Evolutionary conservation across 768 basidiomycete species (phyloP).

Genomic region (Mycena epipterygia): DNA sequence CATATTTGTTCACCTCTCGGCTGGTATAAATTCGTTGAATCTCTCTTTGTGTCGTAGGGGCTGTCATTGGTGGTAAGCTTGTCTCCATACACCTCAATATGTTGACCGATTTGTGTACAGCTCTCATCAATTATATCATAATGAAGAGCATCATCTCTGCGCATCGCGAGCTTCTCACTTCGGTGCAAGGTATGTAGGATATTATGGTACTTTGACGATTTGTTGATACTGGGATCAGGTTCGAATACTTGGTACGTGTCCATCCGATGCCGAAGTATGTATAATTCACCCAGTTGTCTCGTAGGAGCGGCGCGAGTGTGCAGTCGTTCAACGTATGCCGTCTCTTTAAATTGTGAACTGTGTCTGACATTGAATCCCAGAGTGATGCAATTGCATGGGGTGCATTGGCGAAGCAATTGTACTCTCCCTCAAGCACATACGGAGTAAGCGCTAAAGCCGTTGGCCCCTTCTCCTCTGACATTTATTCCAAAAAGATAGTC

Average conservation of each 20-base stretch:
- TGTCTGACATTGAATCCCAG: slow-evolving; percentile 52
- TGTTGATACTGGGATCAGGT: background rate
- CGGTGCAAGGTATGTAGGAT: slow-evolving; percentile 56
- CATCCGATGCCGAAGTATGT: slow-evolving; percentile 31
- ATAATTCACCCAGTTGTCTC: slow-evolving; percentile 13
- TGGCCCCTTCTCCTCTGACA: slow-evolving; percentile 29
- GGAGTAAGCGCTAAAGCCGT: slow-evolving; percentile 48
- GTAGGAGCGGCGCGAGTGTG: slow-evolving; percentile 50
- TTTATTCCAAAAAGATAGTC: slow-evolving; percentile 50
- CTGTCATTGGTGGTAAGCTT: slow-evolving; percentile 59
- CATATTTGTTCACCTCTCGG: background rate
- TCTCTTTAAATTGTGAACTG: background rate
- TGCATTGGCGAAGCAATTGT: slow-evolving; percentile 63
- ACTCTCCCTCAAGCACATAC: slow-evolving; percentile 61
- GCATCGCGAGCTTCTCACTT: slow-evolving; percentile 62
- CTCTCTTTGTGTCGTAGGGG: slow-evolving; percentile 55
- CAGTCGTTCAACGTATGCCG: slow-evolving; percentile 63
- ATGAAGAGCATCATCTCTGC: slow-evolving; percentile 68
- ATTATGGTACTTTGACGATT: background rate
- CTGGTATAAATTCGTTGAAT: background rate
- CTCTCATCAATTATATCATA: slow-evolving; percentile 61
- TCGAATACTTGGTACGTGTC: slow-evolving; percentile 61
- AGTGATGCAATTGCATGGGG: slow-evolving; percentile 71
- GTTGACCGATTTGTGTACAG: slow-evolving; percentile 36
- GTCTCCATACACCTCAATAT: background rate